Evolutionary conservation across 805 yeast species (phyloP), one percentile per base, ranked within the genome.

Genomic region (Tetrapisispora arboricola): DNA sequence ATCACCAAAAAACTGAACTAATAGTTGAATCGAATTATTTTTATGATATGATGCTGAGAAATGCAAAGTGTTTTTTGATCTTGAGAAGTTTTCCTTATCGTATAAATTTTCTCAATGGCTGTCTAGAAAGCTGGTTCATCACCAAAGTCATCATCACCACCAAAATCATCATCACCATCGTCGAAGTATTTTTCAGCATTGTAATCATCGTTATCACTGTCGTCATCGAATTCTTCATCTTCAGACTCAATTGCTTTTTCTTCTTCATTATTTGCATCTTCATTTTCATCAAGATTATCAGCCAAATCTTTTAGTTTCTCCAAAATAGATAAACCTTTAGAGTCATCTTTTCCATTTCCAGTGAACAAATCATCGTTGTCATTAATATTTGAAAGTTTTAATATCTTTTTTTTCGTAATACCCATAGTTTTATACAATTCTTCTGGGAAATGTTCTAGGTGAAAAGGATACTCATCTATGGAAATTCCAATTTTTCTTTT

Each of bases 391-490:
- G 66, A 55, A 51, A 70, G 50, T 61, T 71, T 63, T 50, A 68
- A 56, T 16, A 74, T 61, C 49, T 73, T 75, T 56, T 73, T 73
- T 47, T 68, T 70, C 49, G 71, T 76, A 12, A 76, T 67, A 2
- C 85, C 84, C 78, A 85, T 79, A 7, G 79, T 83, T 16, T 70
- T 63, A 49, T 80, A 78, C 41, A 88, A 64, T 57, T 88, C 96
- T 15, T 68, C 71, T 1, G 96, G 96, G 55, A 86, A 82, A 47
- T 84, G 70, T 41, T 74, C 76, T 8, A 76, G 53, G 42, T 73
- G 72, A 57, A 79, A 84, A 2, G 94, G 94, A 62, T 83, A 87
- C 40, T 82, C 87, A 45, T 78, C 81, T 8, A 81, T 73, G 2
- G 88, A 78, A 39, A 80, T 71, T 1, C 86, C 85, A 13, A 80